These are phyloP conservation scores for Sporothrix sp. DNA, from an alignment of 2,329 filamentous ascomycete species.

Conservation along the genomic window DNA sequence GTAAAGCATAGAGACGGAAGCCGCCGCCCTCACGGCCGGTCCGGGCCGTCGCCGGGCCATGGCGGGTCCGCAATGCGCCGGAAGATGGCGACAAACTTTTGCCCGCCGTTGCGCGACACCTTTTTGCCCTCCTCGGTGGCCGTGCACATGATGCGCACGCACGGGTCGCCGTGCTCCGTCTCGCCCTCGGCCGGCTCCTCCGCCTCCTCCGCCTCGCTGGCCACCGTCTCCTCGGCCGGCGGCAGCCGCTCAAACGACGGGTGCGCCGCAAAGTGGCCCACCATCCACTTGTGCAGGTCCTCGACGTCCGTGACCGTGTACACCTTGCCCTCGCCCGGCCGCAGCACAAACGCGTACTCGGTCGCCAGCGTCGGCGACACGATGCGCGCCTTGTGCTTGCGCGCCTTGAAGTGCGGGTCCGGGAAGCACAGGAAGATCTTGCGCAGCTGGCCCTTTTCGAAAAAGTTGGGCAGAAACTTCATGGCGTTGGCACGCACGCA, in stretches of 20 bases:
- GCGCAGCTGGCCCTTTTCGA: conserved; percentile 65
- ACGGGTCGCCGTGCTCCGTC: conserved; percentile 38
- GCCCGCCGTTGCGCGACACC: conserved; percentile 78
- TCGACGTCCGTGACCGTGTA: conserved; percentile 98
- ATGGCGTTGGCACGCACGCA: conserved; percentile 91
- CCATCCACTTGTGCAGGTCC: conserved; percentile 90
- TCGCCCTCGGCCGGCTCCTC: conserved; percentile 41
- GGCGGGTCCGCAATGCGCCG: conserved; percentile 68
- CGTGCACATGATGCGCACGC: conserved; percentile 62
- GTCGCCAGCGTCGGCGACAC: conserved; percentile 80
- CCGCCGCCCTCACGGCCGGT: not conserved
- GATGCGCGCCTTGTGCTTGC: conserved; percentile 95
- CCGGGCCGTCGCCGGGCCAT: conserved; percentile 38
- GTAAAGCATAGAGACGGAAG: not conserved
- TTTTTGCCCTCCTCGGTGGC: conserved; percentile 98
- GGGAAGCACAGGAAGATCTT: conserved; percentile 98
- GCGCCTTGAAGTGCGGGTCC: conserved; percentile 93
- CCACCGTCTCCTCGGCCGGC: conserved; percentile 53
- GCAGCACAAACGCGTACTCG: conserved; percentile 83
- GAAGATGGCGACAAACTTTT: conserved; percentile 87
- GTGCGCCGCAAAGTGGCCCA: conserved; percentile 69
- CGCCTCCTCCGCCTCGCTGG: conserved; percentile 25
- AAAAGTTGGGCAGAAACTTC: conserved; percentile 99
- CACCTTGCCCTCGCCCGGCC: conserved; percentile 65
- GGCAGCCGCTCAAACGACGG: conserved; percentile 66